Conservation (phyloP, 139 green algal species). For the Ostreobium quekettii region DNA sequence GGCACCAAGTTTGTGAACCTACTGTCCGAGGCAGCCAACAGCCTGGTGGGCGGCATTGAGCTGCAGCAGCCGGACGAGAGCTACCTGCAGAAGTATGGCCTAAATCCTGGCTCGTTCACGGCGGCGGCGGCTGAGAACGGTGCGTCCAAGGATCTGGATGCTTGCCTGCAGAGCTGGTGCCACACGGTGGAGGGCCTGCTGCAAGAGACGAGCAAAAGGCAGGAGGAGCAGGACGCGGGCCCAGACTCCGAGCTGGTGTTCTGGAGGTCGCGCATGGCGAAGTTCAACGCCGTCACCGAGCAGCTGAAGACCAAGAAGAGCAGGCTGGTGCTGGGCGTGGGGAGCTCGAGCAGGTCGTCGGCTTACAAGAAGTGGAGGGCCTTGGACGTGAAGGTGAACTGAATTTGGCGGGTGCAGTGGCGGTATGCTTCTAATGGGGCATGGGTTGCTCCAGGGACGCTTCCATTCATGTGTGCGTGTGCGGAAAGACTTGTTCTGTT, state of each 20-base stretch:
- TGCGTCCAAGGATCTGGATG: constrained; percentile 30
- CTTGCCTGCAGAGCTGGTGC: constrained; percentile 63
- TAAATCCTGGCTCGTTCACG: constrained; percentile 45
- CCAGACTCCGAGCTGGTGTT: constrained; percentile 82
- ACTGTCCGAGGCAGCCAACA: constrained; percentile 59
- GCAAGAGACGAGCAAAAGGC: constrained; percentile 38
- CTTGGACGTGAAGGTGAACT: constrained; percentile 57
- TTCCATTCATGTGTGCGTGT: too few relatives aligned
- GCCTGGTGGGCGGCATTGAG: constrained; percentile 52
- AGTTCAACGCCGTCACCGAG: constrained; percentile 75
- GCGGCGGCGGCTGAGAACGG: constrained; percentile 43
- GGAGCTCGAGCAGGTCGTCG: constrained; percentile 1
- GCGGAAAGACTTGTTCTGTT: too few relatives aligned
- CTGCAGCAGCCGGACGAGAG: constrained; percentile 55
- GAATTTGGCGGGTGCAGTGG: too few relatives aligned
- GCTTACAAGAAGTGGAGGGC: constrained; percentile 64
- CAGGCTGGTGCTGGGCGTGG: constrained; percentile 66
- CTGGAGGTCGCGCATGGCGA: constrained; percentile 70
- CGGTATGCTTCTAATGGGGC: not conserved
- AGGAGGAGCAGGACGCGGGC: constrained; percentile 49
- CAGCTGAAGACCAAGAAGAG: constrained; percentile 70
- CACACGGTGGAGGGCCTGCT: constrained; percentile 45
- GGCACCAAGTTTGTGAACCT: constrained; percentile 51
- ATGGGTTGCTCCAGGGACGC: too few relatives aligned
- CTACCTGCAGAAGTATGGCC: constrained; percentile 45